A percentile compares a stretch with the other conserved stretches of the same genome.
Conservation (phyloP, 768 basidiomycete genomes). For the Collybiopsis confluens region DNA sequence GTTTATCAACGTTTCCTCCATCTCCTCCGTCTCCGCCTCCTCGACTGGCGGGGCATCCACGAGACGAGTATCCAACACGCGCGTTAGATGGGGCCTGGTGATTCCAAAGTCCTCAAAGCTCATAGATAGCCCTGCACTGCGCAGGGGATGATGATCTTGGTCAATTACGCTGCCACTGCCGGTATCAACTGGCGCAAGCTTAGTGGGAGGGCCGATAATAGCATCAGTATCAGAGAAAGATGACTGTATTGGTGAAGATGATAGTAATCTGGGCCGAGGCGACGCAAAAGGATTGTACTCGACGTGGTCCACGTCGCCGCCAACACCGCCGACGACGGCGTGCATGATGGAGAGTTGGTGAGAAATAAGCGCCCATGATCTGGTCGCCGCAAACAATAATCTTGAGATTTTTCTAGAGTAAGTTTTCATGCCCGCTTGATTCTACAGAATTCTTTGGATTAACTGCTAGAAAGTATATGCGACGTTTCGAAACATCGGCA, state of each 20-base stretch:
- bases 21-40: slow-evolving; percentile 10
- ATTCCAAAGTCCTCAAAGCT: slow-evolving; percentile 22
- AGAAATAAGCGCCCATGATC: background rate
- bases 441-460: no score
- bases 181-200: no score
- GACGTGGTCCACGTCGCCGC: slow-evolving; percentile 5
- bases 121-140: slow-evolving; percentile 9
- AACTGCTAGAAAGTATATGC: no score
- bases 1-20: slow-evolving; percentile 12
- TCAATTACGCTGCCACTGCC: background rate
- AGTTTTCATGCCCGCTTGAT: no score
- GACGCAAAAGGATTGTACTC: slow-evolving; percentile 7
- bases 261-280: background rate
- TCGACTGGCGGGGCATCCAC: slow-evolving; percentile 24
- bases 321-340: slow-evolving; percentile 2
- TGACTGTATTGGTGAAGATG: background rate
- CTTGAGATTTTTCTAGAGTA: no score
- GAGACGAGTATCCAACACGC: slow-evolving; percentile 29
- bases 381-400: no score
- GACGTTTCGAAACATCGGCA: no score
- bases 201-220: no score
- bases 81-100: slow-evolving; percentile 37
- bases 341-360: slow-evolving; percentile 5
- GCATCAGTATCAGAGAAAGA: background rate
- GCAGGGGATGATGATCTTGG: slow-evolving; percentile 14